Evolutionary conservation across 2,329 filamentous ascomycete species (phyloP), one percentile per base, ranked within the genome.

Genomic region (Bipolaris victoriae): DNA sequence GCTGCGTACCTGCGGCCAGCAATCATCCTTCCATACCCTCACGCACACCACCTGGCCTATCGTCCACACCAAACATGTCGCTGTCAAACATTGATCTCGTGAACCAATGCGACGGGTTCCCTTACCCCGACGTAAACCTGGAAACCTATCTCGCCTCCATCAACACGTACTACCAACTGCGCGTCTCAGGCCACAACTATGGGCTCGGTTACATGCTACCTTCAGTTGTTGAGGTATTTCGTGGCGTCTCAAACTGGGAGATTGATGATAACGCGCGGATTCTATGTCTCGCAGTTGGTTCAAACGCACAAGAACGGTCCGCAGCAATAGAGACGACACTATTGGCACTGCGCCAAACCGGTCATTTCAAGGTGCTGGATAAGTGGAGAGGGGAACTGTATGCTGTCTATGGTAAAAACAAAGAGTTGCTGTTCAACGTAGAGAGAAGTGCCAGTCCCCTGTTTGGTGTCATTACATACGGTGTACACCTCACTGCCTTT

Each of bases 41-140:
- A 20, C 49, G 10, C 3, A 52, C 26, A 37, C 10, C 31, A 16
- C 26, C 15, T 29, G 45, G n/a, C 47, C 37, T 15, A 31, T 49
- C 18, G 59, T 49, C 5, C 18, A 22, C 35, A 36, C 15, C 26
- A 36, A 65, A 35, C 44, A 76, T 76, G 73, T 51, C 67, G 2
- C 76, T 79, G 59, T 79, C 81, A 24, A 82, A 85, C 62, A 76
- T 86, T 48, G 82, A 86, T 49, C 76, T 87, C 24, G 73, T 86
- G 46, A 77, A 81, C 50, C 83, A 86, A 74, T 85, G 83, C 76
- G 84, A 87, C 72, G 94, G 90, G 69, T 96, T 96, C 70, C 92
- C 92, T 1, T 91, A 96, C 77, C 82, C 84, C 54, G 82, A 88
- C 54, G 82, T 81, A 52, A 80, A 88, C 62, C 83, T 85, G 15